phyloP scores from a whole-genome alignment of 2,329 filamentous ascomycete species.

The Monosporascus ibericus region DNA sequence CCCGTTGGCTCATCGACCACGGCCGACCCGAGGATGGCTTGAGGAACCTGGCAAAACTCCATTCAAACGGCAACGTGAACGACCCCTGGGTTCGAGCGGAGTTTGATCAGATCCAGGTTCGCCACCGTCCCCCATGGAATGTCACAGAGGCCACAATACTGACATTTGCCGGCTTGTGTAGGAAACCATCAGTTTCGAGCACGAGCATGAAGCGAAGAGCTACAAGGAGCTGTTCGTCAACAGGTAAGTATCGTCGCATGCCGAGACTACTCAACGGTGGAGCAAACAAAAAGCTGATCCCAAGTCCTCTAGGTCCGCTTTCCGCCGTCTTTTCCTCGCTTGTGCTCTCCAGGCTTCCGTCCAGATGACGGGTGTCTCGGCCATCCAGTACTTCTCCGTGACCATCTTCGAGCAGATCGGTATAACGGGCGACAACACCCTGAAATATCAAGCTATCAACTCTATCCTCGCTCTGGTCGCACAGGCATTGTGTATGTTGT shows the following conservation, averaged over 20 bases:
- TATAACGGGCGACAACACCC: conserved; percentile 56
- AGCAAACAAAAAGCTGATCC: conserved; percentile 4
- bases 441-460: conserved; percentile 72
- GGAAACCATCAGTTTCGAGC: conserved; percentile 54
- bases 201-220: conserved; percentile 63
- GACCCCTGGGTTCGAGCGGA: conserved; percentile 69
- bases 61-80: conserved; percentile 59
- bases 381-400: conserved; percentile 71
- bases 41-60: conserved; percentile 60
- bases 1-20: conserved; percentile 71
- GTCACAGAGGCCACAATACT: not conserved
- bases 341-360: conserved; percentile 63
- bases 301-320: conserved; percentile 42
- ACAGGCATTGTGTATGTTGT: conserved; percentile 60
- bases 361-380: conserved; percentile 71
- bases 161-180: not conserved
- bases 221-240: conserved; percentile 64
- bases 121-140: conserved; percentile 4
- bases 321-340: conserved; percentile 66
- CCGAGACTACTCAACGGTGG: not conserved
- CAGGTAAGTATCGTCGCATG: conserved; percentile 22
- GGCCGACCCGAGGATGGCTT: conserved; percentile 60
- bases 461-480: conserved; percentile 64
- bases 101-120: conserved; percentile 62
- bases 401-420: conserved; percentile 64